Evolutionary conservation across 2,329 filamentous ascomycete genomes (phyloP).

Genomic region (Pyrenochaeta sp.): DNA sequence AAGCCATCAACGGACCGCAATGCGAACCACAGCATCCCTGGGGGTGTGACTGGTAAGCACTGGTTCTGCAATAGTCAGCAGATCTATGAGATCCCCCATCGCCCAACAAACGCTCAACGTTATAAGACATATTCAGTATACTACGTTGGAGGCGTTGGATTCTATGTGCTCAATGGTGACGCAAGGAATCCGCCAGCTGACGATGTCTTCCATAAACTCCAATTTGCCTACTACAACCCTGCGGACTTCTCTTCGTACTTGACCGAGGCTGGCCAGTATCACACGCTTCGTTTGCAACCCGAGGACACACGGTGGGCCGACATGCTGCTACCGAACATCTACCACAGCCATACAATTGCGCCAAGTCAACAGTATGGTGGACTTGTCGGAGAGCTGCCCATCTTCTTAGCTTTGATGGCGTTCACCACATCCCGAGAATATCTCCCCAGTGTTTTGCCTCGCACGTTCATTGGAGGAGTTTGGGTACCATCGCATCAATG

Average conservation of each 20-base stretch:
- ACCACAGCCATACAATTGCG: slow-evolving; percentile 5
- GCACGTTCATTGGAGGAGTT: slow-evolving; percentile 21
- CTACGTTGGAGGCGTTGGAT: slow-evolving; percentile 29
- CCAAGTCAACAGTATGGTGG: slow-evolving; percentile 19
- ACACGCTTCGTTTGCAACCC: slow-evolving; percentile 18
- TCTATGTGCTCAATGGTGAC: slow-evolving; percentile 28
- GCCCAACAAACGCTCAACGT: neutral
- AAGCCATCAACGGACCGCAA: slow-evolving; percentile 15
- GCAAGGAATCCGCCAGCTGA: slow-evolving; percentile 15
- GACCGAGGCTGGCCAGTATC: slow-evolving; percentile 24
- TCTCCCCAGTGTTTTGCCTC: slow-evolving; percentile 20
- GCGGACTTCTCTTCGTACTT: slow-evolving; percentile 34
- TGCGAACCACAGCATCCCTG: too few species aligned
- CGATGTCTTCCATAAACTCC: slow-evolving; percentile 28
- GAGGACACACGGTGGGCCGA: slow-evolving; percentile 22
- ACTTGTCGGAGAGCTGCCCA: slow-evolving; percentile 42
- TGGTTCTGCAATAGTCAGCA: slow-evolving; percentile 25
- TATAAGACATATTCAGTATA: slow-evolving; percentile 31
- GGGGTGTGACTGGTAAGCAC: slow-evolving; percentile 13
- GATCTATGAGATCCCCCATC: slow-evolving; percentile 9
- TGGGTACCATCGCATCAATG: slow-evolving; percentile 19
- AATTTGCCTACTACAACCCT: slow-evolving; percentile 26
- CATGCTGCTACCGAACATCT: slow-evolving; percentile 37
- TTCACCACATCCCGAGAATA: slow-evolving; percentile 25
- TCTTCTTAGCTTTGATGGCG: slow-evolving; percentile 43